phyloP scores from a whole-genome alignment of 768 basidiomycete genomes.

The Tulasnella sp. region DNA sequence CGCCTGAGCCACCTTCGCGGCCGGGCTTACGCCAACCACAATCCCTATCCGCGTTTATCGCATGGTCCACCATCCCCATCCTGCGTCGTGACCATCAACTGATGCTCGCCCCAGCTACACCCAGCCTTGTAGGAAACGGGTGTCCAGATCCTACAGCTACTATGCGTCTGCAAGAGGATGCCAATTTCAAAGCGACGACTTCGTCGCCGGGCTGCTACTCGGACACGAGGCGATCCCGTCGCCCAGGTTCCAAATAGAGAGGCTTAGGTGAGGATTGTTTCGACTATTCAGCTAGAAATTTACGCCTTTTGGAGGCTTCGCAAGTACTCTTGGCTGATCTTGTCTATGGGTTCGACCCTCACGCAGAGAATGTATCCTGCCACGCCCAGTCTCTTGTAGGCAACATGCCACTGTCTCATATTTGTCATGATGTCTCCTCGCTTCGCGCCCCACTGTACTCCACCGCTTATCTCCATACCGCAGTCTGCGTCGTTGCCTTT shows the following conservation, averaged over 20 bases:
- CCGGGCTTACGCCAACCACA: too few species aligned
- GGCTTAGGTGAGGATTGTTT: background rate
- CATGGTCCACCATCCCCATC: background rate
- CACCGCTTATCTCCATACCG: background rate
- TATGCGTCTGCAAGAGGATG: background rate
- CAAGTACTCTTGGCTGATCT: background rate
- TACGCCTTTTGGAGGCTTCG: background rate
- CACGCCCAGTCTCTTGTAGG: background rate
- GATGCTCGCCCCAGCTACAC: background rate
- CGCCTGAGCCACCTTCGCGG: background rate
- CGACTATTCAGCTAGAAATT: background rate
- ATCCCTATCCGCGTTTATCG: background rate
- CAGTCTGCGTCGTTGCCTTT: background rate
- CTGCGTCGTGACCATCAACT: background rate
- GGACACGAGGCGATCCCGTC: background rate
- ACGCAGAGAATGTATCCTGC: background rate
- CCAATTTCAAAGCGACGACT: background rate
- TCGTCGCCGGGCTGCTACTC: too few species aligned
- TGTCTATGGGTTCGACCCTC: background rate
- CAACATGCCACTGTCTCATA: background rate
- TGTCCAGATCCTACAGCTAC: background rate
- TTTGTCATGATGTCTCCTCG: background rate
- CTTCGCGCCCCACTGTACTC: too few species aligned
- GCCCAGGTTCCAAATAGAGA: background rate
- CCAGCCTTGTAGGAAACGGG: background rate